Evolutionary conservation across 257 asterid genomes (phyloP), one percentile per base, ranked within the genome.

Genomic region (Nicotiana undulata): DNA sequence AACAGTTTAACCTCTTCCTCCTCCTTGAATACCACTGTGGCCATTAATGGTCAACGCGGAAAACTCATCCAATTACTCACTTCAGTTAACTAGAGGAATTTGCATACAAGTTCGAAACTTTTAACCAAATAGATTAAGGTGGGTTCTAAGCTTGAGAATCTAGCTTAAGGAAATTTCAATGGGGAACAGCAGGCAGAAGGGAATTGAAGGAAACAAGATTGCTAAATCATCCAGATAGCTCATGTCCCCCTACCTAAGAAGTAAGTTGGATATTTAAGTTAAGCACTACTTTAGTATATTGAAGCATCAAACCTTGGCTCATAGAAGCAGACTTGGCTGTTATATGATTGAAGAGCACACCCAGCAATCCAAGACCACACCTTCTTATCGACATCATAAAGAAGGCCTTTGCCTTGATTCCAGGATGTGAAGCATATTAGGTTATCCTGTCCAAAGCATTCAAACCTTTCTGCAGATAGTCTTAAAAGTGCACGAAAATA

Each of bases 311-410:
- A 96, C 85, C 99, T 92, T 76, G 99, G 99, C 91, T 96, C 98
- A 31, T 92, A 96, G 90, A 96, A 96, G 85, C 98, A 96, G 83
- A 94, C 95, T 88, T 96, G 99, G 82, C 98, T 91, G 86, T 90
- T 96, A 87, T 87, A 91, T 18, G 98, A 90, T 75, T 92, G 98
- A 80, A 96, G 94, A 84, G 98, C 92, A 56, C 97, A 94, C 18
- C 98, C 98, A n/a, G 92, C 95, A 76, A 96, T 88, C 99, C 99
- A 96, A 89, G 98, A 89, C 99, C 99, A 96, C 7, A 53, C 82
- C 90, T 92, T 96, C 88, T 94, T 96, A 70, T 92, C 99, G 75
- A 94, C 96, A 46, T 96, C 98, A 55, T 92, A 94, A 8, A 96
- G 95, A 80, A 96, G 98, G 66, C 98, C 94, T 83, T 88, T 96